Percentiles rank a stretch among this genome's conserved stretches.
Conservation (phyloP, 768 basidiomycete genomes). For the Suillus tomentosus region DNA sequence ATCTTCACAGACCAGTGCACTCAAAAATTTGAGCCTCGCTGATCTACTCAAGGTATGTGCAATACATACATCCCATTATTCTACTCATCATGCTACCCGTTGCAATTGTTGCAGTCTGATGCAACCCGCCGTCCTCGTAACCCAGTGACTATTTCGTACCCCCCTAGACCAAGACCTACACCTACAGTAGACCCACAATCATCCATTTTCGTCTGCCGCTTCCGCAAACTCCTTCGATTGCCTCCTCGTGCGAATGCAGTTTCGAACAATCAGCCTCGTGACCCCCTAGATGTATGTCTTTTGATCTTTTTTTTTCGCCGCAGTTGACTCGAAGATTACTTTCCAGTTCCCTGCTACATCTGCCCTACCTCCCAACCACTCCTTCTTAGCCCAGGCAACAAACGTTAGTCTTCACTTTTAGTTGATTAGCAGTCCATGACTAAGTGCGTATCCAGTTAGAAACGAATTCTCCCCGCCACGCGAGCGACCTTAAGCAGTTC, state of each 20-base stretch:
- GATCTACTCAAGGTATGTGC: background rate
- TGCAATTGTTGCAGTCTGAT: background rate
- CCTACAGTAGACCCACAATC: background rate
- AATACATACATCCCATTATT: background rate
- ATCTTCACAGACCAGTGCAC: background rate
- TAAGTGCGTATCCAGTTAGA: background rate
- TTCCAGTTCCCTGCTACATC: constrained; percentile 3
- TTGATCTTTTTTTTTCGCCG: background rate
- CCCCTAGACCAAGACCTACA: background rate
- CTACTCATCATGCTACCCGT: background rate
- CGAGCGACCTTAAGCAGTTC: background rate
- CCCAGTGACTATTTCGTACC: background rate
- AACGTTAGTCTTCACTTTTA: background rate
- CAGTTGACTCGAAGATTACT: background rate
- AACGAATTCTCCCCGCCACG: background rate
- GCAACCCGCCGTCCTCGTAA: constrained; percentile 4
- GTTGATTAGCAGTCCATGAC: background rate
- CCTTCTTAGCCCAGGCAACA: background rate
- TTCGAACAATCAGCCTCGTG: background rate
- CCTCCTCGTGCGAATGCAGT: background rate
- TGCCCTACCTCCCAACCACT: background rate
- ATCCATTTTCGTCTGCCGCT: background rate
- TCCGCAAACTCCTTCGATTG: background rate
- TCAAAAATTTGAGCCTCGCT: too few species aligned
- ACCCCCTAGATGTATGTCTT: background rate